Evolutionary conservation across 2,329 filamentous ascomycete genomes (phyloP), one percentile per base, ranked within the genome.

Genomic region (Exophiala xenobiotica): DNA sequence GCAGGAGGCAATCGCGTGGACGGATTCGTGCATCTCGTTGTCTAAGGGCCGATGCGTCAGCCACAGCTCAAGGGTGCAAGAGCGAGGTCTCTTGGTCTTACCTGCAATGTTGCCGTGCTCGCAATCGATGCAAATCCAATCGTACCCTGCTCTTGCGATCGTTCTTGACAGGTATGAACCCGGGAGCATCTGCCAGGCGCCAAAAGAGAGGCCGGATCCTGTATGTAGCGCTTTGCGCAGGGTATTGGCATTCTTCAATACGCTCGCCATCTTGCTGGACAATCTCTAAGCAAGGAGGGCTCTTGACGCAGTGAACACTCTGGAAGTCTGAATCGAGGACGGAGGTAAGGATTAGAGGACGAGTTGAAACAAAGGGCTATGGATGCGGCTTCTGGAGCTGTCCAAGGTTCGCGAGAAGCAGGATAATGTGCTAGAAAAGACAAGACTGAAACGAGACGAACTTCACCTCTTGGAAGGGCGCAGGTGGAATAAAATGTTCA

Each of bases 141-240:
- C 76, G 22, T 78, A 74, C 6, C 75, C 75, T 27, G 73, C 73
- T 33, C 76, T 70, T 6, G 78, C 78, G 55, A 81, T 78, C 12
- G 74, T 68, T 43, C 79, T 70, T 16, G 77, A 74, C 54, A 76
- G 70, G 55, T 81, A 79, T n/a, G 74, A 69, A 3, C 78, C 78
- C 1, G 78, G 77, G 3, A 81, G 60, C 67, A 79, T 78, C 71
- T 82, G 79, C 78, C 79, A 82, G 63, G 72, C 78, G 52, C 79
- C 79, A 51, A 80, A 80, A 14, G 71, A 73, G 26, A 78, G 66
- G 7, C 74, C 72, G 22, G 61, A 63, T 47, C 75, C 74, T 31
- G 70, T 73, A 55, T 73, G 69, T 46, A 81, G 70, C 11, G 75
- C 75, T 53, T 73, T 74, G 60, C 75, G 77, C 47, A 81, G 66